Evolutionary conservation across 257 asterid species (phyloP).

Genomic region (Echium plantagineum): DNA sequence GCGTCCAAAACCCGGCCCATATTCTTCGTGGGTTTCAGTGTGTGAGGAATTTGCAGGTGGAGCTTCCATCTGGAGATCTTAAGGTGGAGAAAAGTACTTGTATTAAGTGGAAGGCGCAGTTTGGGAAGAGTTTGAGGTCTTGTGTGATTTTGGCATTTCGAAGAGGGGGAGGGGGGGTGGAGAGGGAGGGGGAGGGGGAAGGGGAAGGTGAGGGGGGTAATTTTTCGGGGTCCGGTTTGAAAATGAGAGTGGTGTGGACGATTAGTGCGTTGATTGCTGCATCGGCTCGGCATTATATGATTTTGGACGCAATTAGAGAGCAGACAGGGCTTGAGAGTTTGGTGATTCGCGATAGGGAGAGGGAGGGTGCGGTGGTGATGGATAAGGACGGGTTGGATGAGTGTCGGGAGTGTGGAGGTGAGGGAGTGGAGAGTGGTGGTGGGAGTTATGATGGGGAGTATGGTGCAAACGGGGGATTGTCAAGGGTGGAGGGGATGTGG

Average conservation of each 20-base stretch:
- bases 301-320: slow-evolving; percentile 39
- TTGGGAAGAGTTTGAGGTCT: slow-evolving; percentile 38
- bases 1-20: too few species aligned
- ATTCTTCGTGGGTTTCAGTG: slow-evolving; percentile 11
- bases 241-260: slow-evolving; percentile 61
- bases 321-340: slow-evolving; percentile 29
- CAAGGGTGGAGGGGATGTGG: slow-evolving; percentile 27
- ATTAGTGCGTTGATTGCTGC: slow-evolving; percentile 56
- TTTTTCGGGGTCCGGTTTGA: slow-evolving; percentile 16
- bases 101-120: slow-evolving; percentile 44
- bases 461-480: background rate
- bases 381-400: slow-evolving; percentile 42
- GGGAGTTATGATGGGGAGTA: background rate
- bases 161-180: slow-evolving; percentile 11
- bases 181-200: slow-evolving; percentile 19
- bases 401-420: slow-evolving; percentile 19
- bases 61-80: slow-evolving; percentile 51
- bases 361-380: slow-evolving; percentile 38
- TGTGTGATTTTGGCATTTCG: slow-evolving; percentile 49
- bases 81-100: slow-evolving; percentile 36
- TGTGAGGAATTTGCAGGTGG: slow-evolving; percentile 32
- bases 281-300: slow-evolving; percentile 52
- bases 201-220: slow-evolving; percentile 5
- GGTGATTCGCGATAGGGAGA: slow-evolving; percentile 38
- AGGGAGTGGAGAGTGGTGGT: slow-evolving; percentile 14